Evolutionary conservation across 345 rosid genomes (phyloP).

Genomic region (Syzygium grande): DNA sequence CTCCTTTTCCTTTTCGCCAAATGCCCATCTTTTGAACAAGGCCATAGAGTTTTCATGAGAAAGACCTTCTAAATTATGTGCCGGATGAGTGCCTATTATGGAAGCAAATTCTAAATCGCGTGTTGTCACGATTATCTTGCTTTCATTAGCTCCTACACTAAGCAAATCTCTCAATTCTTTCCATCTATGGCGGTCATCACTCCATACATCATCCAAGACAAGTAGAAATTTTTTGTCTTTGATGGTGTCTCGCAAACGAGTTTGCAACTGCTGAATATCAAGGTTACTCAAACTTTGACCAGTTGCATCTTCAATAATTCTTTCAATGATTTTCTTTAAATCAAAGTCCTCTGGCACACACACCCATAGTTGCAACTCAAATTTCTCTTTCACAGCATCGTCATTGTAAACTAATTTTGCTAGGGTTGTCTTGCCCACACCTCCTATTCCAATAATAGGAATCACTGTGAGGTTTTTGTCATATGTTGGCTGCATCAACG

Average conservation of each 20-base stretch:
- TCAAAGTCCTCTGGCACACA: neutral
- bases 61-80: neutral
- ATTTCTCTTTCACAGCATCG: rapidly evolving
- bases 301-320: rapidly evolving
- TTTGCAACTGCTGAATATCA: neutral
- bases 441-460: neutral
- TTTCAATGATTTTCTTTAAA: neutral
- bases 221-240: neutral
- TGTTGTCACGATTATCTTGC: neutral
- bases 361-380: neutral
- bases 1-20: neutral
- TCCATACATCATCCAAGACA: neutral
- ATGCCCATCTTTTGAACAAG: neutral
- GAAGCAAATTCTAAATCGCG: neutral
- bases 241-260: neutral
- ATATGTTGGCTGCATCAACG: neutral
- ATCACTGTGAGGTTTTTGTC: neutral
- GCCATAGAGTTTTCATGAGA: neutral
- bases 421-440: neutral
- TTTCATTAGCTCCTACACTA: neutral
- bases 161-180: neutral
- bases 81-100: rapidly evolving
- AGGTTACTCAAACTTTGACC: rapidly evolving
- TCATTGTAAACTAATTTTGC: neutral
- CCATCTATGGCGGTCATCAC: neutral